Evolutionary conservation across 352 stramenopile species (phyloP), one percentile per base, ranked within the genome.

Genomic region (Phytophthora hybrid): DNA sequence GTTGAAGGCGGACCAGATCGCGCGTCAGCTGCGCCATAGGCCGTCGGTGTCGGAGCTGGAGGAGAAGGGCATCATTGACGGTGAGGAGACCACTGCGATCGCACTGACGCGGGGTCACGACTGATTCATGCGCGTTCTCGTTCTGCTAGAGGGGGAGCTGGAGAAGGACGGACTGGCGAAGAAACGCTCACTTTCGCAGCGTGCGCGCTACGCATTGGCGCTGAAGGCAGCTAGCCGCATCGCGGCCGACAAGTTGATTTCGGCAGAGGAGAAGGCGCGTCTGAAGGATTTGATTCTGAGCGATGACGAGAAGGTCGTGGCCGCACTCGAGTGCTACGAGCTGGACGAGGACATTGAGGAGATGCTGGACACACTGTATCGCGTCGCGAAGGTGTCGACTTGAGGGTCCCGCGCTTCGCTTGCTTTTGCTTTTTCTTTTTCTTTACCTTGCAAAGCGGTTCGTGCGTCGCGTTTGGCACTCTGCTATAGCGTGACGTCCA

Each of bases 241-340:
- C 46, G 87, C 89, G 46, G 89, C 88, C 3, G 88, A 95, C 77
- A 91, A 93, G n/a, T 65, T 95, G 60, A 95, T 96, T 64, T 85
- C 84, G 21, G 74, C 78, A 49, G 80, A 90, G 59, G 87, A 94
- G 70, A 96, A 96, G 72, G 75, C 87, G 5, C 82, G 85, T 39
- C 54, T 96, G 23, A 96, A 96, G 74, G 86, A 95, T 69, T 82
- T 93, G 66, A 94, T 96, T 66, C 74, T 96, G 61, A 90, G 79
- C 23, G 85, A 95, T 63, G 79, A 96, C 60, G 78, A 92, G 63
- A 92, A 90, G 44, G 80, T 96, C 7, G 77, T 93, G 7, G 85
- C 81, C 7, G 90, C 88, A 14, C 84, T 95, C n/a, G 86, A 93
- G 66, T 84, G 83, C 73, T 96, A 95, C 75, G 87, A 95, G 58